Evolutionary conservation across 345 rosid genomes (phyloP).

Genomic region (Crucihimalaya himalaica): DNA sequence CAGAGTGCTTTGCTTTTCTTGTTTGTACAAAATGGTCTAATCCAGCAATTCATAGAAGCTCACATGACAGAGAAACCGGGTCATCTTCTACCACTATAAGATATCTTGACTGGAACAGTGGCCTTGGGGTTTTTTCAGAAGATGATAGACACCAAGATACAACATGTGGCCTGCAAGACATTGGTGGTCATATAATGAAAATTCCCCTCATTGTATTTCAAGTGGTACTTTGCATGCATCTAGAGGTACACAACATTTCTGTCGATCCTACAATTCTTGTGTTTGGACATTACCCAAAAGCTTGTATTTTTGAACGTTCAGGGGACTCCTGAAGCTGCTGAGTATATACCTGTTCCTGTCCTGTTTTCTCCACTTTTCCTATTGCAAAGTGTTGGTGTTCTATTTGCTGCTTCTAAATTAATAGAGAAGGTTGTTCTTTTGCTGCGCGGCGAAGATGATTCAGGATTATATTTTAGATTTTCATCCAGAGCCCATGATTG

Average conservation of each 20-base stretch:
- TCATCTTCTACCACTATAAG: conserved; percentile 58
- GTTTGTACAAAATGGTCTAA: conserved; percentile 96
- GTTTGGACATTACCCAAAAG: conserved; percentile 30
- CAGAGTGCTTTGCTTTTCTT: conserved; percentile 94
- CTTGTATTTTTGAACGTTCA: conserved; percentile 48
- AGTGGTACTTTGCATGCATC: conserved; percentile 86
- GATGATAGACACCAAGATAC: conserved; percentile 61
- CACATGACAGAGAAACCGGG: conserved; percentile 51
- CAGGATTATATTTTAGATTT: conserved; percentile 75
- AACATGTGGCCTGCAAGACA: conserved; percentile 76
- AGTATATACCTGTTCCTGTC: conserved; percentile 70
- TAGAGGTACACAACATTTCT: conserved; percentile 66
- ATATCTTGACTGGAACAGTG: conserved; percentile 92
- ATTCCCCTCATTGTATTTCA: conserved; percentile 82
- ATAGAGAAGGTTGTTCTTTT: conserved; percentile 72
- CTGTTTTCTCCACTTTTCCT: conserved; percentile 88
- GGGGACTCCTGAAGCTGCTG: conserved; percentile 93
- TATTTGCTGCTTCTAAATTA: conserved; percentile 72
- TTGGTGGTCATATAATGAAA: conserved; percentile 96
- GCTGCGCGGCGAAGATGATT: conserved; percentile 64
- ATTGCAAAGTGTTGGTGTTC: conserved; percentile 80
- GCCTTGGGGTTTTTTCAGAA: conserved; percentile 62
- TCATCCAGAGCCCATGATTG: conserved; percentile 76
- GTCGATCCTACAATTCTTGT: conserved; percentile 24
- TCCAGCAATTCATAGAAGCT: conserved; percentile 77